These are phyloP conservation scores for Paecilomyces niveus DNA, from an alignment of 2,329 filamentous ascomycete genomes.

Conservation along the genomic window DNA sequence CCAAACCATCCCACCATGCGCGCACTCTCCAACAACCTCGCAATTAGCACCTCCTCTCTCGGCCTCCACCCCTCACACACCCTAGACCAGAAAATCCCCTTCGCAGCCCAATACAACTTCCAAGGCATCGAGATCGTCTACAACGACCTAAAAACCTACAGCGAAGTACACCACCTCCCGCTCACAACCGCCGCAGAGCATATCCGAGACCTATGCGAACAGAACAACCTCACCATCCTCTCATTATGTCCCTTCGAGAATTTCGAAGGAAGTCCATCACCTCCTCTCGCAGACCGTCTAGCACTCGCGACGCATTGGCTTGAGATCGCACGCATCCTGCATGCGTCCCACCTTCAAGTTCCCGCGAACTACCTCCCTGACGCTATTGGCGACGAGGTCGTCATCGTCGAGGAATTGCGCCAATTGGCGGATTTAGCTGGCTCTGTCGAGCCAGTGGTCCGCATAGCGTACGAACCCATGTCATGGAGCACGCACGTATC, in stretches of 20 bases:
- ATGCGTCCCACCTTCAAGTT: not conserved
- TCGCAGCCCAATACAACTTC: not conserved
- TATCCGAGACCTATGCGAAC: not conserved
- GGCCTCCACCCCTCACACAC: not conserved
- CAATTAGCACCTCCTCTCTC: not conserved
- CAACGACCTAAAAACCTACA: not conserved
- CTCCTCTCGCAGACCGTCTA: too few species aligned
- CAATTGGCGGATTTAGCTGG: not conserved
- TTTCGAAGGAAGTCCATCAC: not conserved
- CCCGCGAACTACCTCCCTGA: not conserved
- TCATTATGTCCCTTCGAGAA: not conserved
- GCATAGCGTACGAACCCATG: conserved; percentile 28
- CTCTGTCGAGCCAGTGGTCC: conserved; percentile 9
- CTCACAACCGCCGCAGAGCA: not conserved
- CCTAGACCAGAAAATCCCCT: not conserved
- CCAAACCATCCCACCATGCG: not conserved
- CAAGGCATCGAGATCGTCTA: not conserved
- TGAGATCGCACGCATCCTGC: not conserved
- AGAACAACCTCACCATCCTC: not conserved
- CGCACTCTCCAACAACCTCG: not conserved
- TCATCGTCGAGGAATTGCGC: not conserved
- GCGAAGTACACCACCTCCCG: not conserved
- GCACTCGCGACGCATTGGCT: not conserved
- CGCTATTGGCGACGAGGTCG: not conserved
- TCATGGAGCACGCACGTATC: conserved; percentile 26